Evolutionary conservation across 306 rosid genomes (phyloP), one percentile per base, ranked within the genome.

Genomic region (Gastrolobium villosum): DNA sequence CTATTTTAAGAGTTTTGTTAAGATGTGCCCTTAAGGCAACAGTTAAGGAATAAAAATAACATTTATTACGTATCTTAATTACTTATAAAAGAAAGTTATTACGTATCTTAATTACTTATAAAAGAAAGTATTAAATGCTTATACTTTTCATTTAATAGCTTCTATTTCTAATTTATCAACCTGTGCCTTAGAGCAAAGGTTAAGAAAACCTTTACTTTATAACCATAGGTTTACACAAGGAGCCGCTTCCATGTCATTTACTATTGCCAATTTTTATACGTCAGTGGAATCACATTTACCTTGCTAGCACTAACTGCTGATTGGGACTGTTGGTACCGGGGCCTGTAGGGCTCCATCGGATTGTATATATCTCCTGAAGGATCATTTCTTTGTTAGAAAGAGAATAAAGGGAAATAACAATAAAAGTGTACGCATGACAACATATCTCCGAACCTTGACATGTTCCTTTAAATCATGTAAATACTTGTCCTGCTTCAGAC

Each of bases 321-420:
- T 74, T 87, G 37, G 94, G 90, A 75, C 83, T 81, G 79, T 65
- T 74, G 14, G 94, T 78, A 73, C 87, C 82, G 2, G 90, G 81
- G 62, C 94, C 94, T 31, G 91, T 74, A 36, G 94, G 94, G 55
- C 94, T 89, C 94, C 94, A 89, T 14, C 89, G 84, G 75, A 87
- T 87, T 15, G 94, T 87, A 85, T 89, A 89, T 72, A 89, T 89
- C 84, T 86, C 94, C 91, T 89, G 59, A 44, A 69, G 70, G 55
- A 63, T 20, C 52, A 59, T 15, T 50, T 48, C 53, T 40, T 72
- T 15, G 31, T 63, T 40, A 72, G 73, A 48, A 59, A 49, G 56
- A 63, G 55, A 53, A 64, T 41, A 10, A 46, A 41, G 26, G 52
- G 66, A 11, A 49, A 71, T 14, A 11, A 13, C 43, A 49, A 72